A percentile compares a stretch with the other conserved stretches of the same genome.
Conservation (phyloP, 257 asterid genomes). For the Oldenlandia corymbosa region DNA sequence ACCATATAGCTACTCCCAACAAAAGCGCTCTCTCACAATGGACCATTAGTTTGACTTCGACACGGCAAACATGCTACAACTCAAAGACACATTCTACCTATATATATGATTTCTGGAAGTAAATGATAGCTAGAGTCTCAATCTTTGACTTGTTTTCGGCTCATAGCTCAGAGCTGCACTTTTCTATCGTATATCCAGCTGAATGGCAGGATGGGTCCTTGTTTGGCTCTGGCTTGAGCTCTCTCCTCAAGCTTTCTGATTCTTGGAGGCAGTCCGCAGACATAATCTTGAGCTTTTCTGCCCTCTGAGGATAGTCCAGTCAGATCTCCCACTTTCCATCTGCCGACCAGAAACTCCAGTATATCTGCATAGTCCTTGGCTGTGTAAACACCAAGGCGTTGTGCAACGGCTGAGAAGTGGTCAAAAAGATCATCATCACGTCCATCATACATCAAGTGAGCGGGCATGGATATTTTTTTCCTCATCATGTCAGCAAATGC, state of each 20-base stretch:
- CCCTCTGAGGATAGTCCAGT: constrained; percentile 56
- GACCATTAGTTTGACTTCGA: constrained; percentile 13
- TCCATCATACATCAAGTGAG: constrained; percentile 83
- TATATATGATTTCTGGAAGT: neutral
- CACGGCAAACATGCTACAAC: constrained; percentile 10
- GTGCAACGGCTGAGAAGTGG: constrained; percentile 70
- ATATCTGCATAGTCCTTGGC: constrained; percentile 75
- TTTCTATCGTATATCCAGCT: constrained; percentile 66
- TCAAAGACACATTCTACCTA: constrained; percentile 17
- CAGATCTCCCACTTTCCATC: constrained; percentile 60
- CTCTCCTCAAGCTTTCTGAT: constrained; percentile 65
- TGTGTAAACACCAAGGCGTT: constrained; percentile 62
- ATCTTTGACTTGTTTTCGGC: neutral
- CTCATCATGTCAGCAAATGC: constrained; percentile 82
- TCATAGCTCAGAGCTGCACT: constrained; percentile 47
- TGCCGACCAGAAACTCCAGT: constrained; percentile 55
- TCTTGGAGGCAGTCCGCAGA: constrained; percentile 63
- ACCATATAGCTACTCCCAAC: constrained; percentile 16
- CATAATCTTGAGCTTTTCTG: constrained; percentile 65
- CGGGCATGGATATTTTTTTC: constrained; percentile 80
- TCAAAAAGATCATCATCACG: constrained; percentile 59
- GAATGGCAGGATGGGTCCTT: constrained; percentile 43
- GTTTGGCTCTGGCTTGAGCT: constrained; percentile 53
- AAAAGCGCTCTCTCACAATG: constrained; percentile 10
- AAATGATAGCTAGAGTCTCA: constrained; percentile 11